Conservation (phyloP, 345 rosid genomes). For the Populus alba region DNA sequence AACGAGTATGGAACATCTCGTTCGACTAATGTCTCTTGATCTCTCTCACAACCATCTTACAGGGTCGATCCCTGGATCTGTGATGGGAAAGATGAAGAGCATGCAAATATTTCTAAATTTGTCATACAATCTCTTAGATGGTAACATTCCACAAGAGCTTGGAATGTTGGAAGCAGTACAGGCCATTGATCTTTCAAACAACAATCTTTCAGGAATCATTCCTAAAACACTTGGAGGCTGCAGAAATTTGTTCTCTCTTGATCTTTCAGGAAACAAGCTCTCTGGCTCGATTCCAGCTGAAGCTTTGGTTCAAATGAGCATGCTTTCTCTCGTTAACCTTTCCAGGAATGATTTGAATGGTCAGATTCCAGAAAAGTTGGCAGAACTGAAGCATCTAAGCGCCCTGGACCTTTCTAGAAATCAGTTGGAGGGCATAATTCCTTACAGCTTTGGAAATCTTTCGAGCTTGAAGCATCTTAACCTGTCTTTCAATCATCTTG, state of each 20-base stretch:
- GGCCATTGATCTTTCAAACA: constrained; percentile 73
- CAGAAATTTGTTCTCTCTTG: constrained; percentile 63
- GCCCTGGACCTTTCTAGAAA: constrained; percentile 68
- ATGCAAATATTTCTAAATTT: constrained; percentile 66
- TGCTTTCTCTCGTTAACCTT: constrained; percentile 55
- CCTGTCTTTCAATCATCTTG: constrained; percentile 67
- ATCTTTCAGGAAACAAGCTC: constrained; percentile 65
- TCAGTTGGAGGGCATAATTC: constrained; percentile 59
- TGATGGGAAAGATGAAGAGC: constrained; percentile 40
- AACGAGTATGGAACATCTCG: constrained; percentile 41
- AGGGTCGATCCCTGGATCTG: constrained; percentile 50
- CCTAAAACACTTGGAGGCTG: constrained; percentile 57
- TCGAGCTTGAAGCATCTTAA: constrained; percentile 58
- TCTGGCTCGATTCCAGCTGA: constrained; percentile 51
- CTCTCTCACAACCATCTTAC: constrained; percentile 66
- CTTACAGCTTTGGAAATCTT: constrained; percentile 49
- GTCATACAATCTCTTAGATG: constrained; percentile 59
- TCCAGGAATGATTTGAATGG: constrained; percentile 64
- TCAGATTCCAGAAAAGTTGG: constrained; percentile 45
- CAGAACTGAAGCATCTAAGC: constrained; percentile 45
- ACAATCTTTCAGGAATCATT: constrained; percentile 61
- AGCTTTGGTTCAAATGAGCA: constrained; percentile 39
- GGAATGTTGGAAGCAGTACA: constrained; percentile 68
- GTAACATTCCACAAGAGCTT: constrained; percentile 63
- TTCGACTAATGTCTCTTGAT: constrained; percentile 51